A percentile compares a stretch with the other conserved stretches of the same genome.
Conservation (phyloP, 2,329 filamentous ascomycete genomes). For the Aureobasidium sp. region DNA sequence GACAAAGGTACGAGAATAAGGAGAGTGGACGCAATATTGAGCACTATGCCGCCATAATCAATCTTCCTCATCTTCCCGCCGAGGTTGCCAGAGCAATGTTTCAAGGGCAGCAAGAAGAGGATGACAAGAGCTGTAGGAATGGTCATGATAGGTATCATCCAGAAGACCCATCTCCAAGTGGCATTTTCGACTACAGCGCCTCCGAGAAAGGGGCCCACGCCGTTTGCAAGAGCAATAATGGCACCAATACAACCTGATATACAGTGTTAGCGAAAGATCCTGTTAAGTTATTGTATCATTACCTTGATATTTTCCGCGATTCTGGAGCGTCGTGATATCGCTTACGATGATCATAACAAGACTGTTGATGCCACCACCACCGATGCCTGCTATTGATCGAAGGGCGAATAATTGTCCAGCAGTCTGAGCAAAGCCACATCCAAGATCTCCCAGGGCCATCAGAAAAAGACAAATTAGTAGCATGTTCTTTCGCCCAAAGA, state of each 20-base stretch:
- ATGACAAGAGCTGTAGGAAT: constrained; percentile 39
- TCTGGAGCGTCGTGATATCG: constrained; percentile 18
- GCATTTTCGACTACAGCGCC: constrained; percentile 35
- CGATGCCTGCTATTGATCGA: constrained; percentile 17
- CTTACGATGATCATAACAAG: constrained; percentile 22
- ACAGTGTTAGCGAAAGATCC: constrained; percentile 25
- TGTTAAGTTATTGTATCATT: neutral
- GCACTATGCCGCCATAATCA: constrained; percentile 41
- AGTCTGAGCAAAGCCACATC: constrained; percentile 34
- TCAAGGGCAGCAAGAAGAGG: constrained; percentile 49
- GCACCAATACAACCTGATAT: constrained; percentile 26
- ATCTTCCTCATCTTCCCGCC: constrained; percentile 39
- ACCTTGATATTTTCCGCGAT: constrained; percentile 10
- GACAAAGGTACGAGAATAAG: constrained; percentile 47
- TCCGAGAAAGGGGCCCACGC: constrained; percentile 47
- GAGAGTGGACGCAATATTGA: constrained; percentile 40
- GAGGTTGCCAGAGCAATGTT: constrained; percentile 46
- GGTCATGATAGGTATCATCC: constrained; percentile 46
- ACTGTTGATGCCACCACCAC: constrained; percentile 20
- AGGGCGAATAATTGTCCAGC: constrained; percentile 29
- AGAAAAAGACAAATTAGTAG: constrained; percentile 28
- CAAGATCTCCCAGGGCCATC: constrained; percentile 38
- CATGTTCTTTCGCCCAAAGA: constrained; percentile 37
- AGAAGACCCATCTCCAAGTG: constrained; percentile 17
- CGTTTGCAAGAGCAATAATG: constrained; percentile 43